Conservation (phyloP, 1,284 basidiomycete genomes). For the Filobasidium uniguttulatum region DNA sequence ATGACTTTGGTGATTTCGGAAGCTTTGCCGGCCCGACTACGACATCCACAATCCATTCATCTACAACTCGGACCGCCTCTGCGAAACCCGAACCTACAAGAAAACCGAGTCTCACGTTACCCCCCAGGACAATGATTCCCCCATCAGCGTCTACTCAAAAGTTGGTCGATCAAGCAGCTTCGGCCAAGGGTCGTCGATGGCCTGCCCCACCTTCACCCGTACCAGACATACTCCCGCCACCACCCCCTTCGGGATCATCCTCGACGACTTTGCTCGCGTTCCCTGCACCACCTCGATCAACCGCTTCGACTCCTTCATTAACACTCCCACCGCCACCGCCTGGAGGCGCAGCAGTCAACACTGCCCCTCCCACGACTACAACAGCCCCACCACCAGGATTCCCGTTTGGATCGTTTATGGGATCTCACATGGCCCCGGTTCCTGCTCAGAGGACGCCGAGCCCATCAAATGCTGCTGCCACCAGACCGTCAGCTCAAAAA, state of each 20-base stretch:
- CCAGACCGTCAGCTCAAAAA: too few relatives aligned
- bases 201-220: slow-evolving; percentile 11
- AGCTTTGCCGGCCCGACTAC: background rate
- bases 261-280: background rate
- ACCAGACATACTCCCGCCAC: slow-evolving; percentile 9
- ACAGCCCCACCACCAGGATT: background rate
- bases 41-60: background rate
- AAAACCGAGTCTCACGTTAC: too few relatives aligned
- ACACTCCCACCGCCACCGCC: slow-evolving; percentile 6
- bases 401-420: too few relatives aligned
- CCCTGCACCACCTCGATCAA: background rate
- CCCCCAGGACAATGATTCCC: background rate
- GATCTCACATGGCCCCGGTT: too few relatives aligned
- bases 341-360: background rate
- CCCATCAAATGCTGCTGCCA: too few relatives aligned
- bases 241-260: background rate
- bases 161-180: slow-evolving; percentile 2
- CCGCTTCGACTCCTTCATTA: background rate
- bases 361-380: background rate
- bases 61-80: background rate
- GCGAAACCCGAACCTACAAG: too few relatives aligned
- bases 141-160: background rate
- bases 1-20: slow-evolving; percentile 15
- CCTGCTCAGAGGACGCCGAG: too few relatives aligned
- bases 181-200: slow-evolving; percentile 5